These are phyloP conservation scores for Hypoxylon rickii DNA, from an alignment of 495 filamentous ascomycete genomes.

Conservation along the genomic window DNA sequence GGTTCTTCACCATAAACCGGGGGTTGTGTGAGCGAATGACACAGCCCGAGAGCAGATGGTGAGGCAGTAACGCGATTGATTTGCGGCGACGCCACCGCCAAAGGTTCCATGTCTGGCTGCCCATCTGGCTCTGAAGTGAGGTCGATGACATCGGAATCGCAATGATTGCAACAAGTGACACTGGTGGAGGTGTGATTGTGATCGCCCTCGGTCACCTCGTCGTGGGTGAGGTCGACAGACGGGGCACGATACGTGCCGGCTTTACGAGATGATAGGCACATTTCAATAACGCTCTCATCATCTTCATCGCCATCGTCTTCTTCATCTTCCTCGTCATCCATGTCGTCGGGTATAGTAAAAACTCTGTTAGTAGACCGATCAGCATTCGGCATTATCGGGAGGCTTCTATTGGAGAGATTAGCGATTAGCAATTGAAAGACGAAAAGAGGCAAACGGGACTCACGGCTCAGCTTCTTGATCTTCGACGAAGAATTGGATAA, in stretches of 20 bases:
- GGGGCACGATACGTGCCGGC: conserved; percentile 13
- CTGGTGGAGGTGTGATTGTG: conserved; percentile 4
- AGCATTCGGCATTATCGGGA: neutral
- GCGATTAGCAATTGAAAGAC: neutral
- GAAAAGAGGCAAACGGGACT: neutral
- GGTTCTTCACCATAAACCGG: neutral
- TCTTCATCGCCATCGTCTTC: conserved; percentile 34
- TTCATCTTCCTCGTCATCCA: conserved; percentile 53
- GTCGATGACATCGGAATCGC: conserved; percentile 38
- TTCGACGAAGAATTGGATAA: conserved; percentile 29
- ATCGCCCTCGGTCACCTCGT: conserved; percentile 34
- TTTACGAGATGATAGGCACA: conserved; percentile 10
- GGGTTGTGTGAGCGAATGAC: too few relatives aligned
- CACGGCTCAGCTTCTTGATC: conserved; percentile 2
- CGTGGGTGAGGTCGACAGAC: conserved; percentile 32
- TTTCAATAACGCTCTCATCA: conserved; percentile 35
- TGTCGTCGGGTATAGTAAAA: conserved; percentile 55
- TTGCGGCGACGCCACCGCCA: neutral
- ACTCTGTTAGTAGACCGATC: conserved; percentile 11
- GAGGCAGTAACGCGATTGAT: neutral
- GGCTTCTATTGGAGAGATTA: conserved; percentile 1
- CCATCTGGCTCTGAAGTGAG: conserved; percentile 39
- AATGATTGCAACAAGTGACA: conserved; percentile 13
- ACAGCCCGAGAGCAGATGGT: too few relatives aligned
- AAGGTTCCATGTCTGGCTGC: conserved; percentile 4